These are phyloP conservation scores for Biscogniauxia marginata DNA, from an alignment of 2,329 filamentous ascomycete genomes.

Conservation along the genomic window DNA sequence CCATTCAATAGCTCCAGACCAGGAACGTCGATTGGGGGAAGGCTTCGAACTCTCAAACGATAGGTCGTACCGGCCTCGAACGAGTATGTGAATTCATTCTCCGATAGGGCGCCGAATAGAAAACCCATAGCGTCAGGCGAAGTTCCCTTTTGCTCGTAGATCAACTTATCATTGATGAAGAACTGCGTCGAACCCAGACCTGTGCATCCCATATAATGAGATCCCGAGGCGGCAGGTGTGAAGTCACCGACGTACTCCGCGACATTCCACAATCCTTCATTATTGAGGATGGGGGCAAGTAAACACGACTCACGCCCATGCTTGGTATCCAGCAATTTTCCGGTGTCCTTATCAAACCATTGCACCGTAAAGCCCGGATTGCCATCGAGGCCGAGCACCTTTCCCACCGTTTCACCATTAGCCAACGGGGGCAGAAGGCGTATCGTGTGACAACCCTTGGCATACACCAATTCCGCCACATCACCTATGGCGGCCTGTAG, in stretches of 20 bases:
- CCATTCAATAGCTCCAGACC: constrained; percentile 34
- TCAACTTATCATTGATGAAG: constrained; percentile 30
- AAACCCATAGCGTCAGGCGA: constrained; percentile 36
- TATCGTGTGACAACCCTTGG: constrained; percentile 20
- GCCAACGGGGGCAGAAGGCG: constrained; percentile 23
- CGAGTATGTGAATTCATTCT: constrained; percentile 30
- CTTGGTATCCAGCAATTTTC: constrained; percentile 24
- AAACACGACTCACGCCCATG: constrained; percentile 26
- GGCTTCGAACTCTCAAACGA: constrained; percentile 30
- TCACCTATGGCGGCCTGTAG: constrained; percentile 11
- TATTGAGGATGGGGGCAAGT: constrained; percentile 24
- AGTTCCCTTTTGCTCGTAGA: constrained; percentile 33
- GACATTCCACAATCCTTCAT: constrained; percentile 29
- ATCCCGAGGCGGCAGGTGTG: constrained; percentile 29
- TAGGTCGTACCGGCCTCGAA: constrained; percentile 32
- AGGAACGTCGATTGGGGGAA: constrained; percentile 24
- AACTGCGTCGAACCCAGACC: constrained; percentile 33
- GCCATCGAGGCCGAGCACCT: constrained; percentile 32
- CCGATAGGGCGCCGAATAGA: constrained; percentile 32
- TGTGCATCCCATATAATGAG: constrained; percentile 34
- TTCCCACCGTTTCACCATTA: constrained; percentile 22
- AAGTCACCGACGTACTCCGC: constrained; percentile 33
- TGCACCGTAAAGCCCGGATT: constrained; percentile 33
- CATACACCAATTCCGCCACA: constrained; percentile 21
- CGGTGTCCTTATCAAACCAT: constrained; percentile 27